Base-by-base conservation (phyloP, 2,329 filamentous ascomycete genomes). In the Phialophora tarda region DNA sequence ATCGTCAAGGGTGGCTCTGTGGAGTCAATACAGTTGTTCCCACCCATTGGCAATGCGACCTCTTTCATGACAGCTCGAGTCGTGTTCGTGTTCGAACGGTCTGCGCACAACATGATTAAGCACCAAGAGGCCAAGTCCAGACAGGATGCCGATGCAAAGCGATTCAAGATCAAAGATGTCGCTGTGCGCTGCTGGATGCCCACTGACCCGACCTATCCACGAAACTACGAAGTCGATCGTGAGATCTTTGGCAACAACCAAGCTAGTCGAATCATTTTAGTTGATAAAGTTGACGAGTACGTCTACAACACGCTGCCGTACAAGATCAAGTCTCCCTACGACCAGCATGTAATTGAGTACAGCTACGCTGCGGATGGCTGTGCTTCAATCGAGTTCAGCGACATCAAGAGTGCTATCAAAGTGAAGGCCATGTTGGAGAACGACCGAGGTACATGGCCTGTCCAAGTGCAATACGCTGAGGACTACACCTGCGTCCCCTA, bases 141-240 rank as follows among this genome's bases (percentile, higher is more conserved):
- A 7, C 12, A 38, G 26, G 60, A 23, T 30, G 12, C n/a, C 11
- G 51, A 30, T 32, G 21, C 59, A 21, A 58, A 59, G 38, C 63
- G 62, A 11, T 69, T 72, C 48, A 63, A 63, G 47, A 67, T 73
- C 65, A 64, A 62, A 17, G 66, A 63, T 12, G 34, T 58, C 14
- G 44, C 44, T 14, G 67, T 73, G 23, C 64, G 66, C 21, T 62
- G 66, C 54, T 73, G 69, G 69, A 69, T 69, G 61, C 67, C 69
- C n/a, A 62, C 64, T 10, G 70, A 72, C 59, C 70, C 69, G 1
- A 73, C 71, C 1, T 73, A 73, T 54, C 71, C 71, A 32, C 67
- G 69, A 58, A 66, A 54, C 24, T 54, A 24, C 14, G 60, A 70
- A 7, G 41, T 73, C 10, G 66, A 70, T n/a, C 59, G 65, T 8